Conservation (phyloP, 2,329 filamentous ascomycete species). For the Fusarium chlamydosporum region DNA sequence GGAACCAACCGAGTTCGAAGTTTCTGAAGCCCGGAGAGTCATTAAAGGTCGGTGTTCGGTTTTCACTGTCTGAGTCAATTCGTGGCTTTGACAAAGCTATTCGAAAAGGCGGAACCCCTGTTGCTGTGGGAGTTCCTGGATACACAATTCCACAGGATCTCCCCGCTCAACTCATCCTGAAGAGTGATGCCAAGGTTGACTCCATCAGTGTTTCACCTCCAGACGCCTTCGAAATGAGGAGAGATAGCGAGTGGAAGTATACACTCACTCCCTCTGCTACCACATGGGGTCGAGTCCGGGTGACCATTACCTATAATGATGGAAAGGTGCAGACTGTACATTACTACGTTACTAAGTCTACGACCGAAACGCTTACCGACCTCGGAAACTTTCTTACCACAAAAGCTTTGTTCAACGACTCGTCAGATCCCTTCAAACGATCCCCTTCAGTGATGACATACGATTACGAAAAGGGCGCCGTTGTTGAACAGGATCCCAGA, state of each 20-base stretch:
- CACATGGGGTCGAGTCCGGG: conserved; percentile 64
- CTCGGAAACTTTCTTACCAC: conserved; percentile 69
- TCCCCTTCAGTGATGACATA: conserved; percentile 70
- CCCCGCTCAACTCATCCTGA: conserved; percentile 62
- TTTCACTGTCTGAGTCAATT: conserved; percentile 63
- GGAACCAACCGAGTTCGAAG: conserved; percentile 68
- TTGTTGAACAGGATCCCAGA: conserved; percentile 63
- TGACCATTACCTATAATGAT: conserved; percentile 64
- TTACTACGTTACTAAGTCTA: conserved; percentile 67
- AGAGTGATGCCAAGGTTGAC: conserved; percentile 57
- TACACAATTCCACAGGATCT: conserved; percentile 66
- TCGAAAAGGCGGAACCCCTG: conserved; percentile 59
- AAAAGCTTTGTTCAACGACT: conserved; percentile 65
- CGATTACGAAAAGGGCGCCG: conserved; percentile 62
- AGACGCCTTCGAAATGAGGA: conserved; percentile 55
- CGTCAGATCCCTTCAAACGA: conserved; percentile 67
- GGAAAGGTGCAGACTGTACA: conserved; percentile 67
- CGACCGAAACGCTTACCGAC: conserved; percentile 59
- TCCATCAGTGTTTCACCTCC: conserved; percentile 58
- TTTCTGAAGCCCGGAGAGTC: conserved; percentile 61
- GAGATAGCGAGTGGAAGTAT: conserved; percentile 54
- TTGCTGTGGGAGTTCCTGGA: conserved; percentile 68
- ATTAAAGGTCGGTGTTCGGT: conserved; percentile 65
- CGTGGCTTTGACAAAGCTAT: conserved; percentile 64
- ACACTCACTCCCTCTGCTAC: conserved; percentile 59